Evolutionary conservation across 371 early-diverging fungal species (phyloP).

Genomic region (Encephalitozoon cuniculi): DNA sequence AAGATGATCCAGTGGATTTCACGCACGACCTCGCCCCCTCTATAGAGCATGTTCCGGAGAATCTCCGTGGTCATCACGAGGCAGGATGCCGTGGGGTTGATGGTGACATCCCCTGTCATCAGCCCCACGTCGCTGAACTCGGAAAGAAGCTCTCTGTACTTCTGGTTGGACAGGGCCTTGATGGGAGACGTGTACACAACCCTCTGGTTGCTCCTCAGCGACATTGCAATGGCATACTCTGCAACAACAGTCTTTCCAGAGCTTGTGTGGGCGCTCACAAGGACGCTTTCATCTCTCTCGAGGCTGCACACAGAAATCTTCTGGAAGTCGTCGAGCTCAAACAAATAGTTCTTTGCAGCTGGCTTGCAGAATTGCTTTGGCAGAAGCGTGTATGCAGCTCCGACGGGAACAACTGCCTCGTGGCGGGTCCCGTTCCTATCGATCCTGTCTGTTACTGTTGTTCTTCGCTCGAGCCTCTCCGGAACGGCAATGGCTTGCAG

Average conservation of each 20-base stretch:
- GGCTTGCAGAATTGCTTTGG: conserved; percentile 60
- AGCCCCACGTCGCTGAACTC: conserved; percentile 94
- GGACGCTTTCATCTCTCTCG: conserved; percentile 83
- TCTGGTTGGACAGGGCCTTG: conserved; percentile 97
- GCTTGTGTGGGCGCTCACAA: conserved; percentile 94
- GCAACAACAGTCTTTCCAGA: conserved; percentile 99
- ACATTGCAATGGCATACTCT: conserved; percentile 94
- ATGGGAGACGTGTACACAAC: conserved; percentile 98
- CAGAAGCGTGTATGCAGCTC: conserved; percentile 31
- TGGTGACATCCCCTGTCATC: conserved; percentile 98
- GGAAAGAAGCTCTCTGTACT: conserved; percentile 87
- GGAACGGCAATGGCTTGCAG: conserved; percentile 1
- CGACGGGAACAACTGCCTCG: conserved; percentile 56
- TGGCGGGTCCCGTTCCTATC: conserved; percentile 50
- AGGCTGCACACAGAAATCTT: conserved; percentile 77
- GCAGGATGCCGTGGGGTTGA: conserved; percentile 87
- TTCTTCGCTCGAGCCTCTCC: conserved; percentile 24
- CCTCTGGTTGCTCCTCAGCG: conserved; percentile 79
- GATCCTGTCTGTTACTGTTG: conserved; percentile 20
- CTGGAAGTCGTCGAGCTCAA: conserved; percentile 94
- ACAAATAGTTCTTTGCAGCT: conserved; percentile 76
- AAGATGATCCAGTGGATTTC: conserved; percentile 98
- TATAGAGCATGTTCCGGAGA: conserved; percentile 92
- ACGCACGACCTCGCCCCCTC: conserved; percentile 89
- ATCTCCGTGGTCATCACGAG: conserved; percentile 99